These are phyloP conservation scores for Cadophora gregata DNA, from an alignment of 2,329 filamentous ascomycete species.

Conservation along the genomic window DNA sequence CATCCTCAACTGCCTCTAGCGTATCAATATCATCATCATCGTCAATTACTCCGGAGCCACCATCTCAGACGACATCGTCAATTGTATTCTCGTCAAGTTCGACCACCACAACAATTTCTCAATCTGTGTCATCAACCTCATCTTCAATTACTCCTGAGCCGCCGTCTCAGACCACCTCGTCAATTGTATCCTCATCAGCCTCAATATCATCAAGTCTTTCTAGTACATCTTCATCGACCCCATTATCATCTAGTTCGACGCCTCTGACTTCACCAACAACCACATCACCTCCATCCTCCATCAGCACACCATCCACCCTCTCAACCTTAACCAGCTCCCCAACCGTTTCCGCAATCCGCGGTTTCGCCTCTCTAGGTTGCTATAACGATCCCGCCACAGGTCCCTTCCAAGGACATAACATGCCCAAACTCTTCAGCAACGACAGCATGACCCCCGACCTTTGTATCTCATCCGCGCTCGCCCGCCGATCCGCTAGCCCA, in stretches of 20 bases:
- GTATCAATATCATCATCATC: conserved; percentile 7
- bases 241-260: conserved; percentile 18
- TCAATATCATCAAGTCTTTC: conserved; percentile 2
- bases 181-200: neutral
- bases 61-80: neutral
- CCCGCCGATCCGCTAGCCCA: conserved; percentile 38
- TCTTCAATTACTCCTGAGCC: neutral
- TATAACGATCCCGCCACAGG: conserved; percentile 39
- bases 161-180: neutral
- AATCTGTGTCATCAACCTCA: neutral
- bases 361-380: conserved; percentile 44
- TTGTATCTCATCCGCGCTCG: conserved; percentile 44
- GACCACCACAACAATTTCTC: neutral
- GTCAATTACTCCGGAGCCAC: neutral
- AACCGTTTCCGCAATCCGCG: conserved; percentile 33
- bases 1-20: conserved; percentile 11
- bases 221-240: conserved; percentile 6
- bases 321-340: neutral
- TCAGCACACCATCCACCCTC: neutral
- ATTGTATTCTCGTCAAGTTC: neutral
- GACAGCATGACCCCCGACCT: conserved; percentile 46
- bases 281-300: neutral
- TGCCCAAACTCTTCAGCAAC: conserved; percentile 44
- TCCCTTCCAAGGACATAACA: conserved; percentile 40
- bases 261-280: conserved; percentile 12